Conservation (phyloP, 2,329 filamentous ascomycete genomes). For the Aureobasidium mangrovei region DNA sequence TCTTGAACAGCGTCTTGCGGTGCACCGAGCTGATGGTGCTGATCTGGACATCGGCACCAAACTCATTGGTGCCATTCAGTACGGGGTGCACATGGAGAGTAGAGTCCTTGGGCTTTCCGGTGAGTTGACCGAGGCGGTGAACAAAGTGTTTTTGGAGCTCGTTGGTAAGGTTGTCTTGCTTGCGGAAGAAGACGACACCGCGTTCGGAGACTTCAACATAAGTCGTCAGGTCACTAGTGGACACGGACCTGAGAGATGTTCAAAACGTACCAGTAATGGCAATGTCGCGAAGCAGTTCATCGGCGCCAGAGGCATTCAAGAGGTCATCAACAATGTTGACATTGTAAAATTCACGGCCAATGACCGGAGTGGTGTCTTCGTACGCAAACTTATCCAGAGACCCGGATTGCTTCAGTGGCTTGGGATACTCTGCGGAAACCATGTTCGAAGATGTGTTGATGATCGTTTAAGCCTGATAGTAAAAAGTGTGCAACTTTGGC, state of each 20-base stretch:
- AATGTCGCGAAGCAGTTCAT: slow-evolving; percentile 19
- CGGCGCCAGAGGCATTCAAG: slow-evolving; percentile 17
- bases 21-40: slow-evolving; percentile 32
- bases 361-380: slow-evolving; percentile 19
- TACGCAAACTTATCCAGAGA: slow-evolving; percentile 17
- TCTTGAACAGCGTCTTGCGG: slow-evolving; percentile 28
- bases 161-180: slow-evolving; percentile 34
- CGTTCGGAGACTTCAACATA: slow-evolving; percentile 17
- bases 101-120: slow-evolving; percentile 48
- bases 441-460: not conserved
- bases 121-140: slow-evolving; percentile 41
- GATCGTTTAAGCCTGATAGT: too few species aligned
- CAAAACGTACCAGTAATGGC: slow-evolving; percentile 17
- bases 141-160: slow-evolving; percentile 45
- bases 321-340: slow-evolving; percentile 19
- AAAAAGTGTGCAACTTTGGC: too few species aligned
- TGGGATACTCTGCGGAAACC: not conserved
- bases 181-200: slow-evolving; percentile 23
- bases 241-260: not conserved
- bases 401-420: slow-evolving; percentile 12
- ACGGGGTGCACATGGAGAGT: slow-evolving; percentile 54
- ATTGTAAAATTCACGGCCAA: slow-evolving; percentile 19
- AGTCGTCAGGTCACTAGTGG: not conserved
- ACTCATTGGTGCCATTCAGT: slow-evolving; percentile 36
- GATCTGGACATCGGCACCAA: slow-evolving; percentile 32